Conservation (phyloP, 768 basidiomycete genomes). For the Megacollybia marginata region DNA sequence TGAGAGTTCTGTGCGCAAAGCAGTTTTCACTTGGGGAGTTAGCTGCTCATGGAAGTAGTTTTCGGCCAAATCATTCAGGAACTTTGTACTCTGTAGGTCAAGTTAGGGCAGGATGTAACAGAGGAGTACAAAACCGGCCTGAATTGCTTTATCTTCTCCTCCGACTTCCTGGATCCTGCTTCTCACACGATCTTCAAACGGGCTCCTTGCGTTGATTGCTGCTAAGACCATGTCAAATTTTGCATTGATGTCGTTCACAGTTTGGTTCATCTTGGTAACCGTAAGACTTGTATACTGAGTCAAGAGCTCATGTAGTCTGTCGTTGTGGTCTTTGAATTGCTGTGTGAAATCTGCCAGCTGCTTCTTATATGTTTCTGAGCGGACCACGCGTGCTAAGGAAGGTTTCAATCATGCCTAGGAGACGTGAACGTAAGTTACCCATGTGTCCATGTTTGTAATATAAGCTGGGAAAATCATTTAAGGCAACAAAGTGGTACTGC, state of each 20-base stretch:
- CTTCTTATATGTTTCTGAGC: constrained; percentile 3
- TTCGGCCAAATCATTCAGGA: constrained; percentile 4
- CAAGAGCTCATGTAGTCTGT: constrained; percentile 4
- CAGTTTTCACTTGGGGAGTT: constrained; percentile 4
- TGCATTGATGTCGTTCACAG: background rate
- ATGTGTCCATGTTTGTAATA: constrained; percentile 6
- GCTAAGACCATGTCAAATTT: background rate
- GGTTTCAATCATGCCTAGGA: background rate
- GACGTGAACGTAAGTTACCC: background rate
- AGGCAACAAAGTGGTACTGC: background rate
- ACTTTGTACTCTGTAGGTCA: background rate
- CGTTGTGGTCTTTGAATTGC: constrained; percentile 5
- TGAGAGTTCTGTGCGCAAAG: constrained; percentile 4
- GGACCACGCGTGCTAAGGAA: constrained; percentile 1
- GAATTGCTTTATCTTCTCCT: constrained; percentile 5
- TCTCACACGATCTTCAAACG: background rate
- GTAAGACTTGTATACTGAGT: constrained; percentile 4
- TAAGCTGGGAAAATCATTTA: background rate
- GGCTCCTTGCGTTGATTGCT: background rate
- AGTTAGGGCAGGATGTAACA: background rate
- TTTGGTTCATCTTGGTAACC: constrained; percentile 1
- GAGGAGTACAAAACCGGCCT: background rate
- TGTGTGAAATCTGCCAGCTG: constrained; percentile 4
- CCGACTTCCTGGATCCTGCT: constrained; percentile 2
- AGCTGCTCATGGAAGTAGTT: constrained; percentile 2